Conservation (phyloP, 148 eudicot species). For the Rhododendron simsii region DNA sequence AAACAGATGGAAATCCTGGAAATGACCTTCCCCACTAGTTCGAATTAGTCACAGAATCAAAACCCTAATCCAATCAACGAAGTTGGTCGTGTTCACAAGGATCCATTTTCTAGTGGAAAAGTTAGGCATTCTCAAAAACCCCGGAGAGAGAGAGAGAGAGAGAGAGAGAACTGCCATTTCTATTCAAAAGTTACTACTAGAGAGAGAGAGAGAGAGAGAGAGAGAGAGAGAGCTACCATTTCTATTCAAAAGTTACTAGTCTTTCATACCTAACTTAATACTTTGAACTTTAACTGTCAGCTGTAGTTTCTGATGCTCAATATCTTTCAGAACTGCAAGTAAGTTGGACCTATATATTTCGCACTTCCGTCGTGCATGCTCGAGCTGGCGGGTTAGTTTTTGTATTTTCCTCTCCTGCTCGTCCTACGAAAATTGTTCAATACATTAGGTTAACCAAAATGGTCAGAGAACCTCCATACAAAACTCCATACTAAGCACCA, state of each 20-base stretch:
- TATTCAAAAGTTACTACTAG: neutral
- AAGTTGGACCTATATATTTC: conserved; percentile 62
- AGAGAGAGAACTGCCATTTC: neutral
- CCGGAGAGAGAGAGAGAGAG: neutral
- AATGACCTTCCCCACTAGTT: neutral
- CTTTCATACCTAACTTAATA: conserved; percentile 60
- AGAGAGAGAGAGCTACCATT: neutral
- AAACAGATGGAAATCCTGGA: neutral
- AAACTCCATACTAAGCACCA: neutral
- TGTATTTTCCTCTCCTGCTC: conserved; percentile 58
- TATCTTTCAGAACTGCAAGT: conserved; percentile 54
- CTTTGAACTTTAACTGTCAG: conserved; percentile 52
- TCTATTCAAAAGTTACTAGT: neutral
- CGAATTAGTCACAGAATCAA: neutral
- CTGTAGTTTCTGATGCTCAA: conserved; percentile 63
- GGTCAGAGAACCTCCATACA: neutral
- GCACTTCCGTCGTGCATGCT: conserved; percentile 51
- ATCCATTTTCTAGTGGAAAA: neutral
- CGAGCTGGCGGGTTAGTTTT: conserved; percentile 51
- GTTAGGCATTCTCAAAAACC: neutral
- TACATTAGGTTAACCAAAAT: conserved; percentile 2
- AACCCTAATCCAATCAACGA: neutral
- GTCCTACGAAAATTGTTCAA: conserved; percentile 35
- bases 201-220: conserved; percentile 1
- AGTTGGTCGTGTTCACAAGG: neutral